Percentiles rank a stretch among this genome's conserved stretches.
Evolutionary conservation across 495 filamentous ascomycete species (phyloP).

Genomic region (Hypoxylon crocopeplum): DNA sequence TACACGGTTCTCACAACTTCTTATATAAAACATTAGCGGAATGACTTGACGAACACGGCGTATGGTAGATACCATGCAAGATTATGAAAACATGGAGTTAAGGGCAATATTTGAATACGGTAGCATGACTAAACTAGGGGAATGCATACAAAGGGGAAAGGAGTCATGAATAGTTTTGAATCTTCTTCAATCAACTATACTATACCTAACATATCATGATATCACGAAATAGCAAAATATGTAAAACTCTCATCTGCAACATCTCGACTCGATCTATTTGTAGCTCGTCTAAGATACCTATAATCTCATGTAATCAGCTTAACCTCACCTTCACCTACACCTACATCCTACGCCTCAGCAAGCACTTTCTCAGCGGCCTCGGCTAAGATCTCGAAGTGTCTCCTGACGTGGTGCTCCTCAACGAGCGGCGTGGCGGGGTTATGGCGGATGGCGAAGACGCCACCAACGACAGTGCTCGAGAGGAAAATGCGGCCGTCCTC

Average conservation of each 20-base stretch:
- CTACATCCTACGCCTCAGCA: conserved; percentile 21
- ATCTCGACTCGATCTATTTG: neutral
- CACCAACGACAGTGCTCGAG: conserved; percentile 78
- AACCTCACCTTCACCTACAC: neutral
- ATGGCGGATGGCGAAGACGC: conserved; percentile 80
- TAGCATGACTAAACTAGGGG: too few relatives aligned
- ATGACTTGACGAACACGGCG: too few relatives aligned
- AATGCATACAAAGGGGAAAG: too few relatives aligned
- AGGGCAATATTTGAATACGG: too few relatives aligned
- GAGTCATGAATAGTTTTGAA: too few relatives aligned
- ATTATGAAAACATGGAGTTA: too few relatives aligned
- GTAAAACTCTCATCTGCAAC: too few relatives aligned
- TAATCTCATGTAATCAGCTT: neutral
- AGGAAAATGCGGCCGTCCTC: conserved; percentile 80
- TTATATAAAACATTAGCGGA: neutral
- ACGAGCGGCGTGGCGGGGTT: conserved; percentile 70
- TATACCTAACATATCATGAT: too few relatives aligned
- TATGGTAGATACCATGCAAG: too few relatives aligned
- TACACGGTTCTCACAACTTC: neutral
- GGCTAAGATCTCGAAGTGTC: conserved; percentile 81
- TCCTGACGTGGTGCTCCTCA: conserved; percentile 73
- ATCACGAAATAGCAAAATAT: too few relatives aligned
- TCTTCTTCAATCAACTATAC: too few relatives aligned
- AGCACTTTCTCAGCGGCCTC: conserved; percentile 68
- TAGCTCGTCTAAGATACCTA: neutral